Conservation (phyloP, 1,284 basidiomycete species). For the Trametes hirsuta region DNA sequence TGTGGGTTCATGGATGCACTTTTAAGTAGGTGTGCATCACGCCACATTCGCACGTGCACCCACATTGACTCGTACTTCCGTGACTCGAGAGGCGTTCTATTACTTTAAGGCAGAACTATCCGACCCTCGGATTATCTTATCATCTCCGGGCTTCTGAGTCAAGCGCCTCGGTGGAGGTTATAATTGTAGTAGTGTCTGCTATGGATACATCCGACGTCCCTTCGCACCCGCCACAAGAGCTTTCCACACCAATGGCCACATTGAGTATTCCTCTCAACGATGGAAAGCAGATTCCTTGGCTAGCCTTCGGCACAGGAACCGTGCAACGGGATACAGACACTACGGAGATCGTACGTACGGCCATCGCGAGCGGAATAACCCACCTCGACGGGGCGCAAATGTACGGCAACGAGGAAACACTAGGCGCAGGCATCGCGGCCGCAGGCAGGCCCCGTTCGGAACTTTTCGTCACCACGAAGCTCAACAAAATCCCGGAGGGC, state of each 20-base stretch:
- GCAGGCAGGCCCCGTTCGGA: conserved; percentile 57
- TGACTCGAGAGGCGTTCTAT: too few relatives aligned
- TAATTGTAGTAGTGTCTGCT: too few relatives aligned
- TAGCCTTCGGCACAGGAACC: conserved; percentile 74
- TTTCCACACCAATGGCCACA: conserved; percentile 39
- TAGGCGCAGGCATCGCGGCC: conserved; percentile 54
- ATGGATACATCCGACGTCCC: too few relatives aligned
- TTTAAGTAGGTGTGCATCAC: too few relatives aligned
- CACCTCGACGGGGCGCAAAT: conserved; percentile 76
- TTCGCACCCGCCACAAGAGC: conserved; percentile 15
- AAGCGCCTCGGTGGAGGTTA: too few relatives aligned
- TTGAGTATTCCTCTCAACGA: conserved; percentile 59
- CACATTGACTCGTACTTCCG: too few relatives aligned
- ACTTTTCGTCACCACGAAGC: conserved; percentile 72
- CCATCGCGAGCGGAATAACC: conserved; percentile 63
- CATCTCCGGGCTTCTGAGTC: too few relatives aligned
- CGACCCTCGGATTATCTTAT: too few relatives aligned
- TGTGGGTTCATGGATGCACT: too few relatives aligned
- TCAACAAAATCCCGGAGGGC: conserved; percentile 43
- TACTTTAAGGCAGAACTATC: too few relatives aligned
- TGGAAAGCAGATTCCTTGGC: conserved; percentile 57
- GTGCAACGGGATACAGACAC: conserved; percentile 59
- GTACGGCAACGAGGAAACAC: conserved; percentile 64
- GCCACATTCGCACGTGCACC: too few relatives aligned
- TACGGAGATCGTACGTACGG: conserved; percentile 47